Evolutionary conservation across 2,329 filamentous ascomycete genomes (phyloP), one percentile per base, ranked within the genome.

Genomic region (Cladosporium sp.): DNA sequence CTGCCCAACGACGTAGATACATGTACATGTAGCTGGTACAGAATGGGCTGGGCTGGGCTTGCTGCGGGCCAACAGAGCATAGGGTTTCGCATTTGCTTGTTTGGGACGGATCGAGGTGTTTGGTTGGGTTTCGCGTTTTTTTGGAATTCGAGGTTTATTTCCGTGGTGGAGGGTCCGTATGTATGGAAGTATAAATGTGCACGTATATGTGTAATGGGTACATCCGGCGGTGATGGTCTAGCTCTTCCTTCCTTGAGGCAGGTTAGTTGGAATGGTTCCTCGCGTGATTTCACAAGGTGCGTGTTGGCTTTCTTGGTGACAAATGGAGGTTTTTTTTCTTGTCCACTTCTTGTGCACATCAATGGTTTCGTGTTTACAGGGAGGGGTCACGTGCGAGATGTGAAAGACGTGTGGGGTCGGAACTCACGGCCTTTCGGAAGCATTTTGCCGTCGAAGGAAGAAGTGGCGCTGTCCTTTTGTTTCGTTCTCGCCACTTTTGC

Each of bases 21-120:
- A 23, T 10, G 40, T 46, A 46, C 40, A n/a, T 37, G 14, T 37
- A 37, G 23, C 6, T 12, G 40, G 40, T 46, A 46, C 40, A 46
- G 40, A 46, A 46, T 23, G 40, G 40, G 40, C 40, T 35, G 33
- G 33, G 33, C 33, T 46, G 37, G 37, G 37, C 37, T 44, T 35
- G 8, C 33, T 35, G 33, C 33, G 33, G 29, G 29, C 29, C 10
- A 10, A 23, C 18, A 12, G 52, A 33, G 28, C 23, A 18, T 31
- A 8, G 52, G 52, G 12, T 18, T n/a, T 56, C 21, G 55, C 31
- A 23, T 37, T 57, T 57, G 29, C 55, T 57, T 57, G 55, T 57
- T 57, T 57, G 55, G 55, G 55, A 21, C 12, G 29, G 31, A 56
- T 56, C 21, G 55, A 21, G n/a, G 21, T 21, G 16, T 4, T 21